Evolutionary conservation across 106 monocot species (phyloP).

Genomic region (Dendrobium nobile): DNA sequence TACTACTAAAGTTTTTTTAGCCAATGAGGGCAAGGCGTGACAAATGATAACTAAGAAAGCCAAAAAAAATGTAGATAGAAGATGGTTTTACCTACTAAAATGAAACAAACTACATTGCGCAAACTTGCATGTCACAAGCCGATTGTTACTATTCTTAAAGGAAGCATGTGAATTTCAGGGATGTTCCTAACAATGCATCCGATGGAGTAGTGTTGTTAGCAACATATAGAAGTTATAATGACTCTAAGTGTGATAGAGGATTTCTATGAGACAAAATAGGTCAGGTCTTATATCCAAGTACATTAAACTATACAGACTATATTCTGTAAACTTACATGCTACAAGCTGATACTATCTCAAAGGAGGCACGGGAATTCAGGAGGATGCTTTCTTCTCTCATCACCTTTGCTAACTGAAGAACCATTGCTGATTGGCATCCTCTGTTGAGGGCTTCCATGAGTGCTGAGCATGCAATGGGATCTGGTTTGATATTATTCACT

Average conservation of each 20-base stretch:
- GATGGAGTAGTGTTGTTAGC: not conserved
- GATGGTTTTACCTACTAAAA: too few species aligned
- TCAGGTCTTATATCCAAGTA: not conserved
- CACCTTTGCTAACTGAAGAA: slow-evolving; percentile 65
- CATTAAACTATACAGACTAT: not conserved
- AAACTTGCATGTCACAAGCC: too few species aligned
- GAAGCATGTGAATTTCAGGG: not conserved
- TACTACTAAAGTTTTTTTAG: not conserved
- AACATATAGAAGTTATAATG: not conserved
- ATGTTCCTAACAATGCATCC: not conserved
- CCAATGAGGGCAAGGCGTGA: too few species aligned
- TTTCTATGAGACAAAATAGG: not conserved
- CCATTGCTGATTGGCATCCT: slow-evolving; percentile 49
- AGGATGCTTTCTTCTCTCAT: slow-evolving; percentile 63
- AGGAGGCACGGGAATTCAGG: slow-evolving; percentile 49
- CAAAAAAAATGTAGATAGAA: too few species aligned
- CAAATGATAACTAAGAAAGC: too few species aligned
- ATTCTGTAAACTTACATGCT: slow-evolving; percentile 62
- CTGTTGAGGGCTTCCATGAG: slow-evolving; percentile 71
- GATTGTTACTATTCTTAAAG: too few species aligned
- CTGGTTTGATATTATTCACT: slow-evolving; percentile 50
- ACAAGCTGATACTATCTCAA: slow-evolving; percentile 74
- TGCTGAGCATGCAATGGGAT: slow-evolving; percentile 74
- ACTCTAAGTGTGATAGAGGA: not conserved
- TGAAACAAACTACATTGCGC: too few species aligned